A percentile compares a stretch with the other conserved stretches of the same genome.
Conservation (phyloP, 2,329 filamentous ascomycete species). For the Parascedosporium putredinis region DNA sequence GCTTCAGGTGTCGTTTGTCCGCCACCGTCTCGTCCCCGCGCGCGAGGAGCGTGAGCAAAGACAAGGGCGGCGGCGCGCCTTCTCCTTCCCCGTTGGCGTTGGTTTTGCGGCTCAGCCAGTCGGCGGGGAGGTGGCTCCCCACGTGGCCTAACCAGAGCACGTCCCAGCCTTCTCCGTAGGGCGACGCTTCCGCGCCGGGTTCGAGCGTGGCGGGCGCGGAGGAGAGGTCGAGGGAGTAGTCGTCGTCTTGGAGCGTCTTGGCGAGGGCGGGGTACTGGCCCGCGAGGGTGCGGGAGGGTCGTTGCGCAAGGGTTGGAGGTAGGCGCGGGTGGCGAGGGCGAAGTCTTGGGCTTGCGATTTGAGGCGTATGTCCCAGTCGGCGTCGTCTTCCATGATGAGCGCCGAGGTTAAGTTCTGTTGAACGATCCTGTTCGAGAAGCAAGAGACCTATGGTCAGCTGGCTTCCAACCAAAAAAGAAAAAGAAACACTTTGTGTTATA, state of each 20-base stretch:
- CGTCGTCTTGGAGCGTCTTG: neutral
- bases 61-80: neutral
- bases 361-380: slow-evolving; percentile 45
- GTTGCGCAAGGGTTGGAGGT: slow-evolving; percentile 20
- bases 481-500: too few relatives aligned
- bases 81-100: too few relatives aligned
- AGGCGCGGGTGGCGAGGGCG: slow-evolving; percentile 24
- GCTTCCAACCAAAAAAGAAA: neutral
- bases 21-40: slow-evolving; percentile 27
- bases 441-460: neutral
- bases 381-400: slow-evolving; percentile 45
- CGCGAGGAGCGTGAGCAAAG: slow-evolving; percentile 9
- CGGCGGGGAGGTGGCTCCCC: slow-evolving; percentile 23
- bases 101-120: slow-evolving; percentile 3
- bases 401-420: slow-evolving; percentile 33
- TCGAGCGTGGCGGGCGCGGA: neutral
- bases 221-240: slow-evolving; percentile 6
- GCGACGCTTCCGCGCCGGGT: slow-evolving; percentile 17
- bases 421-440: slow-evolving; percentile 25
- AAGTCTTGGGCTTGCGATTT: slow-evolving; percentile 34
- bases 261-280: slow-evolving; percentile 11
- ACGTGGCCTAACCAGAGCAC: slow-evolving; percentile 41
- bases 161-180: slow-evolving; percentile 42
- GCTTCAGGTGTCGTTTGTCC: slow-evolving; percentile 13
- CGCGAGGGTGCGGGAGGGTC: slow-evolving; percentile 15